Conservation (phyloP, 768 basidiomycete genomes). For the Lanmaoa rubissima region DNA sequence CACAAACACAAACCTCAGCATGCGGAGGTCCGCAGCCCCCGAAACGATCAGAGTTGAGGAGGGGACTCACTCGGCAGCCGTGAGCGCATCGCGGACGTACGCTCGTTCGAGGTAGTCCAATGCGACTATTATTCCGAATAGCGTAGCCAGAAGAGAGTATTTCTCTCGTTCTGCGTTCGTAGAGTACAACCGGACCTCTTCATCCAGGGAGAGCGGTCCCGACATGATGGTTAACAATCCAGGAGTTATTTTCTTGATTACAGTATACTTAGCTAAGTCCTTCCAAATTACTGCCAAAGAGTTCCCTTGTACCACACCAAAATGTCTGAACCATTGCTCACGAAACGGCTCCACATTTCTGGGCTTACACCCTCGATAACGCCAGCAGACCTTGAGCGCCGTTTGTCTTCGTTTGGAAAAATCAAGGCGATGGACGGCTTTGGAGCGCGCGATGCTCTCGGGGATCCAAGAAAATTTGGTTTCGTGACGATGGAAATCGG, state of each 20-base stretch:
- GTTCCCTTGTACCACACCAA: not conserved
- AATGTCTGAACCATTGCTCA: conserved; percentile 28
- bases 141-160: conserved; percentile 81
- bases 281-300: not conserved
- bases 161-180: conserved; percentile 89
- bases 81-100: conserved; percentile 91
- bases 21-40: not conserved
- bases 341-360: conserved; percentile 71
- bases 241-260: too few relatives aligned
- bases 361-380: conserved; percentile 70
- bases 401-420: conserved; percentile 64
- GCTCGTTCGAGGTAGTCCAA: conserved; percentile 95
- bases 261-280: conserved; percentile 30
- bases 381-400: conserved; percentile 50
- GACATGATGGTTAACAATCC: conserved; percentile 29
- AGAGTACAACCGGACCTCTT: conserved; percentile 87
- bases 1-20: conserved; percentile 9
- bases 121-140: conserved; percentile 89
- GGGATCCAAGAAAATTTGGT: conserved; percentile 67
- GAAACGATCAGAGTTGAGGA: not conserved
- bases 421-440: conserved; percentile 71
- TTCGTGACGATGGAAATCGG: conserved; percentile 72
- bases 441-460: conserved; percentile 60
- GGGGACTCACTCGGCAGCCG: conserved; percentile 78
- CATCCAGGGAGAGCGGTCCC: conserved; percentile 62